Evolutionary conservation across 495 filamentous ascomycete genomes (phyloP).

Genomic region (Penicillium salamii): DNA sequence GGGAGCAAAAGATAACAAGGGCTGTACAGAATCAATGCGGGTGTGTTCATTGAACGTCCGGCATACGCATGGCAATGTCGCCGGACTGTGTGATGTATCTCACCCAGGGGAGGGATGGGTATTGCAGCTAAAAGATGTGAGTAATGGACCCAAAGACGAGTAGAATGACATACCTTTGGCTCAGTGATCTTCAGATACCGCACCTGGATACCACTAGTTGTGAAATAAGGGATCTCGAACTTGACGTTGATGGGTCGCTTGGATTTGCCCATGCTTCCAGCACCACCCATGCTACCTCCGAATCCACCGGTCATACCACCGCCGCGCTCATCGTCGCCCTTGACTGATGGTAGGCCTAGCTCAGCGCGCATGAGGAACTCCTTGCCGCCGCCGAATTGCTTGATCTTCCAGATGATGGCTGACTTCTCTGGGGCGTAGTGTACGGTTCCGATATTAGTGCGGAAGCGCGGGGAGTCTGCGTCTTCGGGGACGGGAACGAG

Average conservation of each 20-base stretch:
- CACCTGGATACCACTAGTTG: conserved; percentile 96
- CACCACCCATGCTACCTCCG: conserved; percentile 87
- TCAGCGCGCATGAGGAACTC: conserved; percentile 99
- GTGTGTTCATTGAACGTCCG: conserved; percentile 68
- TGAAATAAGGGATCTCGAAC: conserved; percentile 99
- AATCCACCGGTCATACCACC: conserved; percentile 96
- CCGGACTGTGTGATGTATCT: conserved; percentile 97
- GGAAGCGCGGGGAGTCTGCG: conserved; percentile 92
- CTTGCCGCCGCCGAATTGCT: conserved; percentile 97
- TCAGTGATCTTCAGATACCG: conserved; percentile 99
- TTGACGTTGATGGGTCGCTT: conserved; percentile 98
- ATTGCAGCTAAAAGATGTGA: conserved; percentile 67
- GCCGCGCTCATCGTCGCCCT: conserved; percentile 93
- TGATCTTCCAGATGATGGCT: conserved; percentile 99
- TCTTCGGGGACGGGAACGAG: conserved; percentile 96
- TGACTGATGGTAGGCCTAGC: conserved; percentile 87
- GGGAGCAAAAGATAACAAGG: conserved; percentile 8
- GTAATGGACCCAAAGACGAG: background rate
- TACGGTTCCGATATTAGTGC: conserved; percentile 96
- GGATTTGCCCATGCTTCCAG: conserved; percentile 66
- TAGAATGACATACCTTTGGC: conserved; percentile 73
- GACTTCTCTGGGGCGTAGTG: conserved; percentile 98
- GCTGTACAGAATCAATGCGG: conserved; percentile 29
- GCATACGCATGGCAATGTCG: conserved; percentile 89
- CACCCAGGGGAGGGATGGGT: conserved; percentile 97